A percentile compares a stretch with the other conserved stretches of the same genome.
Evolutionary conservation across 495 filamentous ascomycete species (phyloP).

Genomic region (Penicillium psychrofluorescens): DNA sequence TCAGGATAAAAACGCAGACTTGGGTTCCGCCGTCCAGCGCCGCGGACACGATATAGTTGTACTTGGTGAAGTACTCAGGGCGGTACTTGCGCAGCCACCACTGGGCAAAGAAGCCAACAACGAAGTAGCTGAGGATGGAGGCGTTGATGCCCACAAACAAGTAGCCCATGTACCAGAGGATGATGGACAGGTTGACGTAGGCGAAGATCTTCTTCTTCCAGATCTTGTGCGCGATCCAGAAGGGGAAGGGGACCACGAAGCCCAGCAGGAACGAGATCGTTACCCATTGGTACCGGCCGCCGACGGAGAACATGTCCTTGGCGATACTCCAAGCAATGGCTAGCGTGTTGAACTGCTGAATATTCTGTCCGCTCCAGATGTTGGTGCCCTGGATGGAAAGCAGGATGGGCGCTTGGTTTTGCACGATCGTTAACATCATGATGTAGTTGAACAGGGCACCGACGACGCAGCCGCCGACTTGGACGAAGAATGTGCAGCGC

Average conservation of each 20-base stretch:
- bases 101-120: constrained; percentile 35
- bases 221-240: constrained; percentile 20
- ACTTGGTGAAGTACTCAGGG: constrained; percentile 42
- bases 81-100: constrained; percentile 35
- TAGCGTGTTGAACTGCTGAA: constrained; percentile 22
- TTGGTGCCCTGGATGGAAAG: constrained; percentile 27
- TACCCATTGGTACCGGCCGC: constrained; percentile 19
- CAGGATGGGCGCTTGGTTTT: constrained; percentile 25
- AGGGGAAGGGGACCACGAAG: constrained; percentile 24
- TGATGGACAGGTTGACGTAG: constrained; percentile 25
- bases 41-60: constrained; percentile 44
- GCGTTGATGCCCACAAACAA: constrained; percentile 30
- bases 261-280: constrained; percentile 25
- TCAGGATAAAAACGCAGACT: constrained; percentile 40
- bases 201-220: constrained; percentile 8
- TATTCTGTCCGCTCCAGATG: constrained; percentile 30
- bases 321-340: constrained; percentile 26
- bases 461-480: constrained; percentile 27
- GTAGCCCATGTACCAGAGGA: constrained; percentile 25
- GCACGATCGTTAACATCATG: constrained; percentile 27
- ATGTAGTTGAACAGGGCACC: constrained; percentile 32
- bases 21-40: constrained; percentile 44
- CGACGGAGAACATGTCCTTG: no score
- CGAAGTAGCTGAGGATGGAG: constrained; percentile 20
- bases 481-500: constrained; percentile 22